Evolutionary conservation across 2,329 filamentous ascomycete genomes (phyloP).

Genomic region (Monilinia aucupariae): DNA sequence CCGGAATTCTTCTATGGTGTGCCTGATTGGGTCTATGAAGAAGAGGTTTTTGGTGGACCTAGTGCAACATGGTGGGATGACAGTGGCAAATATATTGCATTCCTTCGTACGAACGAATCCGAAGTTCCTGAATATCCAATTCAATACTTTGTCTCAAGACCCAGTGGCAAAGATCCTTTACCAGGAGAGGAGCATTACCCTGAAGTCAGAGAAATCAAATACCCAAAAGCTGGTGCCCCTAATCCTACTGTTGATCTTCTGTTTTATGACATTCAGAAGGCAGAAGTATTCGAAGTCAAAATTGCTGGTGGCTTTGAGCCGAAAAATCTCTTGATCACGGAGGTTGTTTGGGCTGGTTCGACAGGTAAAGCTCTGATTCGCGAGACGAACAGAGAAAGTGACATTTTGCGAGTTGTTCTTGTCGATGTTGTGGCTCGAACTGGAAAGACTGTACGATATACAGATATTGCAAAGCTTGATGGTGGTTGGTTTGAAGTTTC

Average conservation of each 20-base stretch:
- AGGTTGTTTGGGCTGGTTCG: conserved; percentile 80
- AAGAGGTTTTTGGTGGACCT: conserved; percentile 72
- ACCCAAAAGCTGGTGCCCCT: conserved; percentile 89
- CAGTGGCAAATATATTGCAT: conserved; percentile 84
- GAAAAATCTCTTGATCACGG: conserved; percentile 83
- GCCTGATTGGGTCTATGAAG: conserved; percentile 94
- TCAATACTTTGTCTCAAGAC: conserved; percentile 85
- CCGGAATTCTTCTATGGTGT: conserved; percentile 89
- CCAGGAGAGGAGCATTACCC: conserved; percentile 82
- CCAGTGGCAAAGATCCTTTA: conserved; percentile 64
- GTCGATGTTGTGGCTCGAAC: conserved; percentile 70
- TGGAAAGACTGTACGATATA: conserved; percentile 71
- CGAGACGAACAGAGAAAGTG: conserved; percentile 90
- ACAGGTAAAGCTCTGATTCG: conserved; percentile 74
- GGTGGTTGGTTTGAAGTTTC: conserved; percentile 97
- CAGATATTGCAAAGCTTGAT: conserved; percentile 78
- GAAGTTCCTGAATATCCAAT: conserved; percentile 86
- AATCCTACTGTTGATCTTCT: conserved; percentile 85
- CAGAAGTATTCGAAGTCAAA: conserved; percentile 73
- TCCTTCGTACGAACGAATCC: conserved; percentile 89
- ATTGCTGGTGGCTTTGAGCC: conserved; percentile 73
- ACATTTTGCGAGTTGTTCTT: conserved; percentile 79
- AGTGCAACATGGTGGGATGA: conserved; percentile 93
- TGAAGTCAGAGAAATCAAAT: conserved; percentile 88
- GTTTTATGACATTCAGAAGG: conserved; percentile 78